Evolutionary conservation across 2,329 filamentous ascomycete genomes (phyloP).

Genomic region (Capronia coronata): DNA sequence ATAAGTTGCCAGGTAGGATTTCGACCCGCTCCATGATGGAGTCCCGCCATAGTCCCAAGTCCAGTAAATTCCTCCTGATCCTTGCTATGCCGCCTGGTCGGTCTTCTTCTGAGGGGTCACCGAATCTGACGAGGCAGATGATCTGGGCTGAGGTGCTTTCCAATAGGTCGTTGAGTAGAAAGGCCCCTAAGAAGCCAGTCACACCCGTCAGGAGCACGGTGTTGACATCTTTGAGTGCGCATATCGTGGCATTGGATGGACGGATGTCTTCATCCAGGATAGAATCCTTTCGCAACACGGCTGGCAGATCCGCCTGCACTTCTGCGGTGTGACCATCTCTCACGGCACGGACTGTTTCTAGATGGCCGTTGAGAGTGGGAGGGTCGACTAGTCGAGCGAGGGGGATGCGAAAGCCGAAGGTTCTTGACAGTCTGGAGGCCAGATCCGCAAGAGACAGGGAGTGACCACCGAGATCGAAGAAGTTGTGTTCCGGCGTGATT

Average conservation of each 20-base stretch:
- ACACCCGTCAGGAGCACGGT: constrained; percentile 67
- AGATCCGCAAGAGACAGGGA: constrained; percentile 71
- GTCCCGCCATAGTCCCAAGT: constrained; percentile 70
- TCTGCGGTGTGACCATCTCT: constrained; percentile 67
- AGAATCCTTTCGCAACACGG: constrained; percentile 61
- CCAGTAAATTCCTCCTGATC: constrained; percentile 68
- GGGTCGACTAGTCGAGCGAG: constrained; percentile 64
- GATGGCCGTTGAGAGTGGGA: constrained; percentile 65
- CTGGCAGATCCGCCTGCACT: constrained; percentile 67
- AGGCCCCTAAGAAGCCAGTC: constrained; percentile 70
- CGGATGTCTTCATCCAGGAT: constrained; percentile 64
- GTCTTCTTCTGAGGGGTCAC: constrained; percentile 59
- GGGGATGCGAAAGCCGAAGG: constrained; percentile 67
- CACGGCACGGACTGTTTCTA: constrained; percentile 63
- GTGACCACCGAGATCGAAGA: constrained; percentile 76
- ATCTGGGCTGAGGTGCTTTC: constrained; percentile 63
- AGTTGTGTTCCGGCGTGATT: constrained; percentile 65
- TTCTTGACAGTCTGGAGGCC: constrained; percentile 60
- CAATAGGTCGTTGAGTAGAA: constrained; percentile 62
- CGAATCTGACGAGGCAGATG: constrained; percentile 67
- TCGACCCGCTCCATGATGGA: constrained; percentile 71
- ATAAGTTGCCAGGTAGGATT: constrained; percentile 66
- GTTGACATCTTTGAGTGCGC: constrained; percentile 57
- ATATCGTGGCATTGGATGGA: constrained; percentile 48
- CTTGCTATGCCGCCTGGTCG: constrained; percentile 62